Percentiles rank a stretch among this genome's conserved stretches.
Evolutionary conservation across 345 rosid genomes (phyloP).

Genomic region (Pugionium dolabratum): DNA sequence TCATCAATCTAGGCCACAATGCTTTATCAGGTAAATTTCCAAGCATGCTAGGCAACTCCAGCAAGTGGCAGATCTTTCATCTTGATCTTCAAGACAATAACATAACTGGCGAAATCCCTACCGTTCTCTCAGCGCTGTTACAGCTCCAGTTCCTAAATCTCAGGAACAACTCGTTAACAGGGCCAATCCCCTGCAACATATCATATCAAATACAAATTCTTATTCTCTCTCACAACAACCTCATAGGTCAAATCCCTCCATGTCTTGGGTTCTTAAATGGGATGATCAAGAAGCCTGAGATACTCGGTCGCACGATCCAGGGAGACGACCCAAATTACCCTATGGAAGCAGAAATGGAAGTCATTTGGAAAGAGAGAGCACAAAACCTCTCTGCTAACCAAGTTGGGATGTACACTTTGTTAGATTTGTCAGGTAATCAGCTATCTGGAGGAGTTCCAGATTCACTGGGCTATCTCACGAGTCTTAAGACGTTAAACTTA

Average conservation of each 20-base stretch:
- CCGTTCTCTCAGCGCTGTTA: background rate
- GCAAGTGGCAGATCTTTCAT: background rate
- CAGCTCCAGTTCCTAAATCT: conserved; percentile 11
- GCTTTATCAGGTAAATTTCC: conserved; percentile 1
- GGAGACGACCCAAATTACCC: background rate
- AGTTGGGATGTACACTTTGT: background rate
- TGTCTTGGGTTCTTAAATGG: background rate
- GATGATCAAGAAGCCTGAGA: conserved; percentile 9
- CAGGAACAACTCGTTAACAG: conserved; percentile 1
- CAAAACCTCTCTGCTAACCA: conserved; percentile 3
- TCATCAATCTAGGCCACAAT: conserved; percentile 13
- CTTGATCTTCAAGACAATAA: conserved; percentile 14
- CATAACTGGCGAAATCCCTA: conserved; percentile 8
- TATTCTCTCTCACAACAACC: background rate
- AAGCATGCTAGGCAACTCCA: conserved; percentile 4
- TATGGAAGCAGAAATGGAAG: background rate
- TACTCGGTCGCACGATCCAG: background rate
- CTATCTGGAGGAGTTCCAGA: conserved; percentile 7
- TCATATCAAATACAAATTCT: conserved; percentile 2
- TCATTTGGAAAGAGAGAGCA: background rate
- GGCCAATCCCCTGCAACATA: conserved; percentile 9
- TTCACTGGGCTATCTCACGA: background rate
- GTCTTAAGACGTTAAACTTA: conserved; percentile 7
- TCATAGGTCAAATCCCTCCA: background rate
- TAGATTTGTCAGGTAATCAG: conserved; percentile 14